Percentiles rank a stretch among this genome's conserved stretches.
These are phyloP conservation scores for Blumeria hordei DNA, from an alignment of 2,329 filamentous ascomycete genomes.

Conservation along the genomic window DNA sequence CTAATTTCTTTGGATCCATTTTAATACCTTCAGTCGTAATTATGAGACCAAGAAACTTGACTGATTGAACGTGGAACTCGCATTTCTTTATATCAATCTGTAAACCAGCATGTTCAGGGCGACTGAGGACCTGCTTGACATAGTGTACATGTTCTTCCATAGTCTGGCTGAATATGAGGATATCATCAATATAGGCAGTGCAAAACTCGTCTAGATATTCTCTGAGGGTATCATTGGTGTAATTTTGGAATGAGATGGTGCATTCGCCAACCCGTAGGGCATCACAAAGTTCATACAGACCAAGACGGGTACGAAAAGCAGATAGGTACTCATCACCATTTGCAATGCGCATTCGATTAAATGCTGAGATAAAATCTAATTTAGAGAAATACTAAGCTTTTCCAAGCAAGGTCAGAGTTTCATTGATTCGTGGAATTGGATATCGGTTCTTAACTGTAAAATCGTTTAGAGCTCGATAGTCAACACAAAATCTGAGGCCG, in stretches of 20 bases:
- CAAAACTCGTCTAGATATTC: too few relatives aligned
- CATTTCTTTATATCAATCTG: not conserved
- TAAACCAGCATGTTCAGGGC: not conserved
- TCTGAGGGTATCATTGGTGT: slow-evolving; percentile 4
- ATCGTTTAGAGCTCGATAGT: not conserved
- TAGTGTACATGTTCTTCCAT: not conserved
- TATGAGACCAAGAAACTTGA: not conserved
- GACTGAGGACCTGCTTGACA: not conserved
- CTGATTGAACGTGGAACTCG: not conserved
- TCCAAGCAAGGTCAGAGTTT: not conserved
- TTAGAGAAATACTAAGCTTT: not conserved
- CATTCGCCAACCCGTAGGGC: slow-evolving; percentile 11
- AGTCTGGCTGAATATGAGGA: slow-evolving; percentile 2
- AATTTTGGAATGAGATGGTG: slow-evolving; percentile 4
- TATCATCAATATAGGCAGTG: too few relatives aligned
- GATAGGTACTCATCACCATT: not conserved
- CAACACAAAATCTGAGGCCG: not conserved
- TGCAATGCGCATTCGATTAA: not conserved
- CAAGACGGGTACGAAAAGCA: not conserved
- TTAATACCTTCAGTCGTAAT: not conserved
- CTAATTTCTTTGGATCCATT: not conserved
- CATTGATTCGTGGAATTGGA: not conserved
- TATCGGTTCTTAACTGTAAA: not conserved
- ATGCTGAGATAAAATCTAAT: not conserved
- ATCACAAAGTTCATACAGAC: slow-evolving; percentile 13